Evolutionary conservation across 179 eudicot species (phyloP).

Genomic region (Silene noctiflora): DNA sequence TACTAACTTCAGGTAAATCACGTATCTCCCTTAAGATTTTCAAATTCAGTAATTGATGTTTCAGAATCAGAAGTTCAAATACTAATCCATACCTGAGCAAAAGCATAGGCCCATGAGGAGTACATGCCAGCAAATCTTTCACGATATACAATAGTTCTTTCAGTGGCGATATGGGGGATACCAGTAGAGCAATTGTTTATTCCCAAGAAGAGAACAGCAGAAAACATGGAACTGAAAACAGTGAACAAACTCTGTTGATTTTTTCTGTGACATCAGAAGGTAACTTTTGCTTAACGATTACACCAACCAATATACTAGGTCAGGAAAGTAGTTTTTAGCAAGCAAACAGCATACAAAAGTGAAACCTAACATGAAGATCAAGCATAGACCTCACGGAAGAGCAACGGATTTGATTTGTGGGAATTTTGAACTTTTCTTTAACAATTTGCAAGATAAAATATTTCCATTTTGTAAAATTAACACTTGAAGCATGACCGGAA

Average conservation of each 20-base stretch:
- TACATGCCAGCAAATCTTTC: conserved; percentile 95
- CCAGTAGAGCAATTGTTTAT: conserved; percentile 47
- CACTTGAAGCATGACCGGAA: too few relatives aligned
- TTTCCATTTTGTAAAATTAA: too few relatives aligned
- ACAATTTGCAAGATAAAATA: too few relatives aligned
- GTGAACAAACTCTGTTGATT: conserved; percentile 66
- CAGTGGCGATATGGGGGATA: conserved; percentile 50
- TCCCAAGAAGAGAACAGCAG: conserved; percentile 44
- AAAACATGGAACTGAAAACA: conserved; percentile 47
- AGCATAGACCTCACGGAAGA: not conserved
- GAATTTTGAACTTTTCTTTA: too few relatives aligned
- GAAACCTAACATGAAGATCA: not conserved
- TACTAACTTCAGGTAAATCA: not conserved
- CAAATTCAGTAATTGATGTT: not conserved
- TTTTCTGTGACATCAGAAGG: conserved; percentile 38
- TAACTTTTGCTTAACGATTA: too few relatives aligned
- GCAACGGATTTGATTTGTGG: too few relatives aligned
- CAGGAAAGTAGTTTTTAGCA: not conserved
- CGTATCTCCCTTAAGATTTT: not conserved
- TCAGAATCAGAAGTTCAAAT: not conserved
- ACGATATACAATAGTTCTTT: conserved; percentile 64
- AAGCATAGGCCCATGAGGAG: conserved; percentile 70
- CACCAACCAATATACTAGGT: not conserved
- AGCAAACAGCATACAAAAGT: not conserved
- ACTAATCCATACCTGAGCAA: conserved; percentile 59